phyloP scores from a whole-genome alignment of 108 stramenopile genomes.

The Craspedostauros australis region DNA sequence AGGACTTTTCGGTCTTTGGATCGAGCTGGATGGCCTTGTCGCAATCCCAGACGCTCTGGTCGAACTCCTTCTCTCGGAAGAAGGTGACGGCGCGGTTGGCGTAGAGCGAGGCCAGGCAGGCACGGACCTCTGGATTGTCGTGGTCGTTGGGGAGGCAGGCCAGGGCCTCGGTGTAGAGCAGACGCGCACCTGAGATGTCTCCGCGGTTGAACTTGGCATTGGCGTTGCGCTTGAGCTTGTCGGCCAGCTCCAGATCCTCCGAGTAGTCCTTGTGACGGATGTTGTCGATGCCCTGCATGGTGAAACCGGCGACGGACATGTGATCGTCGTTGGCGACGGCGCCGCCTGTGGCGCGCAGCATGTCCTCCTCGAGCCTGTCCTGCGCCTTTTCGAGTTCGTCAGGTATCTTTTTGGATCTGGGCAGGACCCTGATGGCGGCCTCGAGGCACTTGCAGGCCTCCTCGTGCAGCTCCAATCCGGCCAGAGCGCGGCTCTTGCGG shows the following conservation, averaged over 20 bases:
- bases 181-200: conserved; percentile 22
- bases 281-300: too few relatives aligned
- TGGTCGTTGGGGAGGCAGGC: conserved; percentile 18
- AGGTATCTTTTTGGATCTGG: conserved; percentile 20
- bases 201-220: conserved; percentile 37
- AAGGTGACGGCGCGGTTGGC: conserved; percentile 47
- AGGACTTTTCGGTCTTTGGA: conserved; percentile 37
- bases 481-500: conserved; percentile 23
- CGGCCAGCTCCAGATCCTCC: conserved; percentile 26
- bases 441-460: conserved; percentile 20
- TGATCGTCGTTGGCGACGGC: neutral
- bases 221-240: conserved; percentile 33
- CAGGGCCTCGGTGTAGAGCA: conserved; percentile 28
- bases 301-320: neutral
- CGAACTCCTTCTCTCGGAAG: conserved; percentile 39
- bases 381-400: conserved; percentile 22
- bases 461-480: conserved; percentile 14
- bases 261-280: conserved; percentile 15
- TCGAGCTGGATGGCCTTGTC: conserved; percentile 38
- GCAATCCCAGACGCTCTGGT: conserved; percentile 38
- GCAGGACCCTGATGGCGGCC: conserved; percentile 11
- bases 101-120: conserved; percentile 29
- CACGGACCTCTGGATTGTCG: conserved; percentile 12
- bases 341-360: too few relatives aligned
- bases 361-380: too few relatives aligned